Base-by-base conservation (phyloP, 495 filamentous ascomycete species). In the Terfezia boudieri region DNA sequence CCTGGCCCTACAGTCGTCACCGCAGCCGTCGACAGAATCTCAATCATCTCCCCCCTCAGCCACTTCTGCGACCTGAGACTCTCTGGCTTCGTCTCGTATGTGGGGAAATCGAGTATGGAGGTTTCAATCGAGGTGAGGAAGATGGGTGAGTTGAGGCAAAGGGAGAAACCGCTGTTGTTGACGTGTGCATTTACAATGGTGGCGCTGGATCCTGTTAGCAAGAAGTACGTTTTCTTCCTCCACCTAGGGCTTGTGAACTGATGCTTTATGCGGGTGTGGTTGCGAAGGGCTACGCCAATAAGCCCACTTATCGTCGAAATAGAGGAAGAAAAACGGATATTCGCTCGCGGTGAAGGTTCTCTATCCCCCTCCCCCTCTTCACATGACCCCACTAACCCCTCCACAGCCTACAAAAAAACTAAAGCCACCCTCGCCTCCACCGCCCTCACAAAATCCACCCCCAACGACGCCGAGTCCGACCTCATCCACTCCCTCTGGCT, bases 151-250 rank as follows among this genome's bases (percentile, higher is more conserved):
- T 50, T 11, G 12, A 64, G 69, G 41, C 68, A 74, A 37, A 82
- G 76, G 69, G 22, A 78, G 57, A 49, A 69, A 59, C 48, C 76
- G 70, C 23, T 86, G 7, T 59, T 89, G 55, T 75, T 89, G 58
- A 84, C 79, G 4, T 88, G 84, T 67, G 77, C 80, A 9, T 89
- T 87, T 62, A 92, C 85, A 1, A 89, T 92, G 80, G 79, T 72
- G 1, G 86, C 84, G 1, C 70, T 89, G 1, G 76, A 88, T 59
- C 83, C 84, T 0, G 67, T 56, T 11, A 87, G 82, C 1, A 86
- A 84, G 67, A 81, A 76, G 69, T 76, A 72, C 12, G 71, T 74
- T 23, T n/a, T 57, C 61, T 26, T 62, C 38, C 38, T 16, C 38
- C 38, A 43, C 16, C 10, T 43, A 16, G 38, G 10, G 10, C 68